Base-by-base conservation (phyloP, 805 yeast species). In the Yarrowia sp. region DNA sequence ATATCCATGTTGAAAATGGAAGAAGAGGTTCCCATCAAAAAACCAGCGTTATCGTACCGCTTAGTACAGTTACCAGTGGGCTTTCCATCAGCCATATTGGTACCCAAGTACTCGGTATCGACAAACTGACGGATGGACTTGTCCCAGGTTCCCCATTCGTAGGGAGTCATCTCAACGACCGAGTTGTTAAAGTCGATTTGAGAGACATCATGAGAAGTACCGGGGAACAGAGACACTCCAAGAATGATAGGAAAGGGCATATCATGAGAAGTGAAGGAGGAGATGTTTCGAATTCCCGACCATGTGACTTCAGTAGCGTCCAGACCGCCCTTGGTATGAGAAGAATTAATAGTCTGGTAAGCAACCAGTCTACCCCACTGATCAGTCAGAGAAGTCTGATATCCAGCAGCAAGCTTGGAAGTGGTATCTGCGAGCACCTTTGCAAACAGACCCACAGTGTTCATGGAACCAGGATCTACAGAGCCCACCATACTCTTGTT, bases 141-240 rank as follows among this genome's bases (percentile, higher is more conserved):
- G 72, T 92, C 97, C 96, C 96, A 91, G 4, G 96, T 86, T 13
- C 97, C 97, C 71, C 91, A 76, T 72, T 87, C 89, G 70, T 78
- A 86, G 13, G 96, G 92, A 58, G 81, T 82, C 64, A 58, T 58
- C 15, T 58, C 64, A 18, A 58, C 28, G 35, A 58, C 33, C n/a
- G 64, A 58, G 64, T 58, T 58, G 64, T 58, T 58, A 51, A 58
- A 58, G 2, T 18, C 9, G 13, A 58, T 58, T 22, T 58, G 51
- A 41, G 35, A 35, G 28, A 58, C n/a, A 14, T 43, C 51, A 8
- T 43, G 51, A 4, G 50, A 43, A 5, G 64, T 43, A 7, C 64
- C 64, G 11, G 64, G 64, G 51, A 58, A 58, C 31, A 58, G 42
- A 10, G 64, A 43, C 3, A 42, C 28, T 13, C 86, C 83, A 67